Conservation (phyloP, 83 land plant species). For the Diphasiastrum complanatum region DNA sequence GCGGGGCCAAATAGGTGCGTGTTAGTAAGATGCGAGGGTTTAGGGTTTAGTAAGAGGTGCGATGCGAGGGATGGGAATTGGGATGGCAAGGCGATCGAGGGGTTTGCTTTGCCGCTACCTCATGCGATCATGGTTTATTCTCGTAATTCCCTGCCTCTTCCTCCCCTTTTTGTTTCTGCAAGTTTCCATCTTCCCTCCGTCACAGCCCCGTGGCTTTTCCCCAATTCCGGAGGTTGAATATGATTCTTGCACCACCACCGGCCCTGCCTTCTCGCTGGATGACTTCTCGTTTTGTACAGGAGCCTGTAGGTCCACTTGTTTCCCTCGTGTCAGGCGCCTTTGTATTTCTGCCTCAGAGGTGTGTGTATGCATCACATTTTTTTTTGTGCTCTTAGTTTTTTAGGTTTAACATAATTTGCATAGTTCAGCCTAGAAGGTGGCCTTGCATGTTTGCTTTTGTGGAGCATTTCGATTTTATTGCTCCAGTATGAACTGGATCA, state of each 20-base stretch:
- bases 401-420: neutral
- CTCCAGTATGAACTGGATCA: too few relatives aligned
- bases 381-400: neutral
- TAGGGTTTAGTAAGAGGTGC: too few relatives aligned
- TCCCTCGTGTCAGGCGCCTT: constrained; percentile 14
- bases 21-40: too few relatives aligned
- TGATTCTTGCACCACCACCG: neutral
- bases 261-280: constrained; percentile 1
- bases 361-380: neutral
- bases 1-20: too few relatives aligned
- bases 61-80: too few relatives aligned
- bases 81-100: too few relatives aligned
- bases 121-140: too few relatives aligned
- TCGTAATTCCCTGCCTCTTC: neutral
- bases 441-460: too few relatives aligned
- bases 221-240: neutral
- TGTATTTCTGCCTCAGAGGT: constrained; percentile 19
- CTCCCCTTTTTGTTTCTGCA: neutral
- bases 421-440: neutral
- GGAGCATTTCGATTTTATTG: too few relatives aligned
- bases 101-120: too few relatives aligned
- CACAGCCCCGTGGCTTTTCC: neutral
- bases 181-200: neutral
- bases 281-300: neutral
- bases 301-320: neutral